These are phyloP conservation scores for Phaeosphaeriaceae sp. DNA, from an alignment of 2,329 filamentous ascomycete genomes.

Conservation along the genomic window DNA sequence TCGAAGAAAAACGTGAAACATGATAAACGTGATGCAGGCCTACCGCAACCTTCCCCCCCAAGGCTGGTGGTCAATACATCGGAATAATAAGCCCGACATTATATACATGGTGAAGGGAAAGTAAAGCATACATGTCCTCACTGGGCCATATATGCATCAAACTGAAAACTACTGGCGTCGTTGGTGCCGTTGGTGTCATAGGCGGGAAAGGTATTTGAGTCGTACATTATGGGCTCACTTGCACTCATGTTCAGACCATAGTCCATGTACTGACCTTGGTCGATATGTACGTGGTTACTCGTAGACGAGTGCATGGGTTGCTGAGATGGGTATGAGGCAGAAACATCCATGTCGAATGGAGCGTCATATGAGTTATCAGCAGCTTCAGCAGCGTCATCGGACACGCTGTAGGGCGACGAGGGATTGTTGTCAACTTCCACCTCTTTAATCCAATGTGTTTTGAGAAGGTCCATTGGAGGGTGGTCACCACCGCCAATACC, in stretches of 20 bases:
- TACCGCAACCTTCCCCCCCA: slow-evolving; percentile 28
- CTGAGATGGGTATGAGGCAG: slow-evolving; percentile 15
- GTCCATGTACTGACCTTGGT: slow-evolving; percentile 25
- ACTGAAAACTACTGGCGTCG: slow-evolving; percentile 32
- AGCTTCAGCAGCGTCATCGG: slow-evolving; percentile 25
- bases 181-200: slow-evolving; percentile 22
- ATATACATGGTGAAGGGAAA: slow-evolving; percentile 15
- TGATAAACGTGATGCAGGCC: slow-evolving; percentile 23
- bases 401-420: slow-evolving; percentile 29
- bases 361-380: slow-evolving; percentile 13
- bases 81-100: slow-evolving; percentile 13
- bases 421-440: slow-evolving; percentile 53
- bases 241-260: slow-evolving; percentile 29
- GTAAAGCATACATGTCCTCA: slow-evolving; percentile 7
- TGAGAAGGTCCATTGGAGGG: slow-evolving; percentile 66
- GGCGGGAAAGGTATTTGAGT: slow-evolving; percentile 21
- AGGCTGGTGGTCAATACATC: slow-evolving; percentile 33
- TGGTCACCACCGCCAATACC: slow-evolving; percentile 68
- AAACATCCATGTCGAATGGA: slow-evolving; percentile 12
- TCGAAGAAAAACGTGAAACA: background rate
- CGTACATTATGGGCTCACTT: slow-evolving; percentile 25
- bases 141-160: slow-evolving; percentile 32
- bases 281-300: slow-evolving; percentile 17
- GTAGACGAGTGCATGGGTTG: slow-evolving; percentile 13
- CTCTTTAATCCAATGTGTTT: slow-evolving; percentile 65